phyloP scores from a whole-genome alignment of 148 eudicot genomes.

The Pouteria glomerata region DNA sequence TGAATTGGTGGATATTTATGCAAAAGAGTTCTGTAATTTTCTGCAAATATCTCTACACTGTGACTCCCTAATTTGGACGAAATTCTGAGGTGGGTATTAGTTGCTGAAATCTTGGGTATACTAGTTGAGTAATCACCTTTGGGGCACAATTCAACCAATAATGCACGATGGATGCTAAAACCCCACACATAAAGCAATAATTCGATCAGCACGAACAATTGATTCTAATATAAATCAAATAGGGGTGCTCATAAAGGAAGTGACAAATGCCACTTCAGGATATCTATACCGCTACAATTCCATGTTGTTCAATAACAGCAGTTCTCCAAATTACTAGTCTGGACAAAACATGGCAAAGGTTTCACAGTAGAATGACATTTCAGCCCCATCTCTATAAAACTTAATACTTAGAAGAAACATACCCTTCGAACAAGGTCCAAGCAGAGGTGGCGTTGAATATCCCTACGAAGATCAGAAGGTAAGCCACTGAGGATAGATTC shows the following conservation, averaged over 20 bases:
- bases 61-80: background rate
- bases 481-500: constrained; percentile 58
- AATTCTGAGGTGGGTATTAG: background rate
- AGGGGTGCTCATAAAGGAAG: background rate
- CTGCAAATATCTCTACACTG: background rate
- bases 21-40: background rate
- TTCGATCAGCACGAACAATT: too few relatives aligned
- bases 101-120: background rate
- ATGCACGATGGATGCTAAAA: background rate
- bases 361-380: background rate
- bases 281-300: background rate
- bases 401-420: constrained; percentile 19
- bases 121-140: background rate
- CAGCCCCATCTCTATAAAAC: background rate
- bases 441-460: constrained; percentile 83
- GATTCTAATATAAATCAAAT: background rate
- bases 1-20: background rate
- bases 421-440: constrained; percentile 88
- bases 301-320: background rate
- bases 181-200: too few relatives aligned
- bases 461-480: constrained; percentile 81
- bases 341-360: background rate
- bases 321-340: background rate
- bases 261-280: background rate
- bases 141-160: background rate